A percentile compares a stretch with the other conserved stretches of the same genome.
These are phyloP conservation scores for Ustilago curta DNA, from an alignment of 1,284 basidiomycete genomes.

Conservation along the genomic window DNA sequence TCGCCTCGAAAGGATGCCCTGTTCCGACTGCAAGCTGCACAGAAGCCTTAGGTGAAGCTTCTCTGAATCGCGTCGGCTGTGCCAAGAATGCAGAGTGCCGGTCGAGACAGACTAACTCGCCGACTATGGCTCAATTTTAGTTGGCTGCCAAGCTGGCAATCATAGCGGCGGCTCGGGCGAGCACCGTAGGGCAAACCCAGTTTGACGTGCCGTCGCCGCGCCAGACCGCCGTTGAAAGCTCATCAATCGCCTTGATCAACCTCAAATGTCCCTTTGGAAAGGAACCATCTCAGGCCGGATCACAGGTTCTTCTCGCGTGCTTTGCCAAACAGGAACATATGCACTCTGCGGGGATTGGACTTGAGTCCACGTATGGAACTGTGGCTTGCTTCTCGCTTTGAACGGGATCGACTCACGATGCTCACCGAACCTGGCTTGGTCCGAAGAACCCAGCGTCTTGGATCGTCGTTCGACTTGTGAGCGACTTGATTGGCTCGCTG, in stretches of 20 bases:
- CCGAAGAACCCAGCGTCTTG: neutral
- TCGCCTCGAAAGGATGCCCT: neutral
- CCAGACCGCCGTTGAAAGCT: neutral
- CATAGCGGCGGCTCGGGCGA: neutral
- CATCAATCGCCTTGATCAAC: no score
- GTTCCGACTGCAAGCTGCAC: neutral
- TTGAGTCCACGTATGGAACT: slow-evolving; percentile 11
- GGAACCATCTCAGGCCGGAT: no score
- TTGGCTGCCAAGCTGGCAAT: slow-evolving; percentile 3
- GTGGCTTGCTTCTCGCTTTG: slow-evolving; percentile 11
- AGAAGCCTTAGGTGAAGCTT: neutral
- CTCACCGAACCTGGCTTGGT: neutral
- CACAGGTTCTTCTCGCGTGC: neutral
- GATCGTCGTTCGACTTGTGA: neutral
- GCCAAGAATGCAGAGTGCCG: neutral
- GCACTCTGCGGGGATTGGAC: slow-evolving; percentile 4
- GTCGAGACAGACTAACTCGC: neutral
- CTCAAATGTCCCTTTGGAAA: no score
- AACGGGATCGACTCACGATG: slow-evolving; percentile 6
- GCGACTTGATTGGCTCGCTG: neutral
- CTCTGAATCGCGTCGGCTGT: neutral
- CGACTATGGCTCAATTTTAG: neutral
- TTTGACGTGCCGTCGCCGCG: slow-evolving; percentile 1
- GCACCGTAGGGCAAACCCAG: neutral
- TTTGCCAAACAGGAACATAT: slow-evolving; percentile 4